Evolutionary conservation across 257 asterid genomes (phyloP), one percentile per base, ranked within the genome.

Genomic region (Agastache rugosa): DNA sequence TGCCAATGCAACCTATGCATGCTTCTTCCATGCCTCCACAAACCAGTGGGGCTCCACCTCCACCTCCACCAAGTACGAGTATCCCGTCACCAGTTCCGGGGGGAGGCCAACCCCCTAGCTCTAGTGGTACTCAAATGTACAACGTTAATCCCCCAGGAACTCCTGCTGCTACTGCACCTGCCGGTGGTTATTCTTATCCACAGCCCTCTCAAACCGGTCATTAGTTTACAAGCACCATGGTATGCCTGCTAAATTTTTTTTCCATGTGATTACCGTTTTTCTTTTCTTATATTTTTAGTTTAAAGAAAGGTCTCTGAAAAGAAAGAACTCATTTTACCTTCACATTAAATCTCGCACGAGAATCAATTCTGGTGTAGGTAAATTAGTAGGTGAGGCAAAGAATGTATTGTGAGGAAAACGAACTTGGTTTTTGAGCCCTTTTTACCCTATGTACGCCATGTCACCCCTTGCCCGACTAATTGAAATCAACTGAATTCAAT

Each of bases 1-100:
- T 63, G 74, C 77, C 61, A 34, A 82, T 84, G 81, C 87, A 80
- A 58, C 82, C 72, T 51, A 81, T 76, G 8, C 80, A 80, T 64
- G 74, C 59, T 54, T 31, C 87, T 53, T 66, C 85, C 25, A 45
- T 83, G 69, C 84, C 84, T 31, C 59, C 63, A 47, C 88, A 66
- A 48, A 77, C 74, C 9, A 61, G 73, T 59, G 82, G 77, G 27
- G 15, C 71, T 35, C 79, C 78, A 17, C 69, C 75, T 17, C 85
- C 81, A 55, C 83, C 76, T 37, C 44, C 44, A 17, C 83, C 77
- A 37, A 72, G 55, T 62, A 67, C 74, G 39, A 63, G 72, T 71
- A 59, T 71, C 67, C 79, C 67, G 27, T 50, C 74, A 19, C 77
- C 83, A 22, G 70, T 69, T 71, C 81, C 87, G 6, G 84, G 82